These are phyloP conservation scores for Graphium sp. DNA, from an alignment of 2,329 filamentous ascomycete genomes.

Conservation along the genomic window DNA sequence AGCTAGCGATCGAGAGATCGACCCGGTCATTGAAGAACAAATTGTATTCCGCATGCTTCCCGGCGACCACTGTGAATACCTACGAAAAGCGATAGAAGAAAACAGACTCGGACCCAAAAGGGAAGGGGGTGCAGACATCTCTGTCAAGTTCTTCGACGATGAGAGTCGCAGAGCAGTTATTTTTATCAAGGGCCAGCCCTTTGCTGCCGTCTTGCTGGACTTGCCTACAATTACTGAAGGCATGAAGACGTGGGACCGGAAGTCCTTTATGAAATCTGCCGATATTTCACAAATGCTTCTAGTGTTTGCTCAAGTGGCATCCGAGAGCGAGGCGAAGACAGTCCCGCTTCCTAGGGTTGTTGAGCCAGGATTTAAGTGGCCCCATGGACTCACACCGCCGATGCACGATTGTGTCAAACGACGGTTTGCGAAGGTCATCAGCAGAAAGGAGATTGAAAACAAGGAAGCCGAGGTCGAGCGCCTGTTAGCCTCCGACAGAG, in stretches of 20 bases:
- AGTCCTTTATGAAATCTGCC: constrained; percentile 73
- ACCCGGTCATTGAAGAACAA: constrained; percentile 79
- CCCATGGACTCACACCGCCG: constrained; percentile 74
- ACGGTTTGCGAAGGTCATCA: constrained; percentile 69
- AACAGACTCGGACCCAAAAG: constrained; percentile 53
- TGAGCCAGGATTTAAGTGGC: constrained; percentile 53
- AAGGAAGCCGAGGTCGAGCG: constrained; percentile 67
- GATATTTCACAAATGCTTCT: constrained; percentile 84
- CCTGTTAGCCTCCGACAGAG: constrained; percentile 52
- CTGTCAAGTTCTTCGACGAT: constrained; percentile 61
- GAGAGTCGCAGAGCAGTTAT: constrained; percentile 61
- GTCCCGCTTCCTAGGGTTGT: constrained; percentile 56
- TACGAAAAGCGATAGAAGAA: constrained; percentile 60
- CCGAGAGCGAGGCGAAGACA: constrained; percentile 47
- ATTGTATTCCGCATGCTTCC: constrained; percentile 81
- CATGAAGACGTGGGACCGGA: constrained; percentile 88
- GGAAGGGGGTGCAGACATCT: constrained; percentile 59
- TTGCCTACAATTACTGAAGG: constrained; percentile 76
- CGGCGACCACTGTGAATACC: constrained; percentile 70
- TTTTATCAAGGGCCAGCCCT: constrained; percentile 50
- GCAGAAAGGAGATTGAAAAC: constrained; percentile 68
- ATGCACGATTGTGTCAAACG: constrained; percentile 74
- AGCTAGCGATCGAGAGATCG: constrained; percentile 73
- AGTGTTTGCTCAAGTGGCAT: constrained; percentile 51
- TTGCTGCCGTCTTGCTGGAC: constrained; percentile 67